Evolutionary conservation across 2,329 filamentous ascomycete genomes (phyloP), one percentile per base, ranked within the genome.

Genomic region (Geoglossum cookeanum): DNA sequence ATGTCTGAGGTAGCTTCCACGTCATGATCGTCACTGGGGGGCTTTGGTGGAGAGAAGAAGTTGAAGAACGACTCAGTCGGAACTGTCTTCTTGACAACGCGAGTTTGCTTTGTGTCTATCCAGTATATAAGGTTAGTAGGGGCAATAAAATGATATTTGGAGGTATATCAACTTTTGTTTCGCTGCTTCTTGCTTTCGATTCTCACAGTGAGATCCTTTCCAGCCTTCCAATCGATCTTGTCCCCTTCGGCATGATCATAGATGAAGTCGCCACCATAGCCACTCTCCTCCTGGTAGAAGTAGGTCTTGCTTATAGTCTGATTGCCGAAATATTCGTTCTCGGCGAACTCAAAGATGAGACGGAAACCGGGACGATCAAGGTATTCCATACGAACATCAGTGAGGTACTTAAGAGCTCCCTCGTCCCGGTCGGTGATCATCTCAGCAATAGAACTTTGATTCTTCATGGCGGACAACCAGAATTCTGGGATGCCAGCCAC

Each of bases 401-500:
- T 84, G 58, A 98, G 78, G 68, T 84, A 78, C 75, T 94, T 94
- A 59, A 98, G 83, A 56, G 90, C 92, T 64, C 81, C 83, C 79
- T 98, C 92, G 69, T 98, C 92, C 63, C 89, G 86, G 66, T 97
- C 92, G 66, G 92, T 98, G 70, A 98, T 96, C 81, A 96, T 95
- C 74, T 98, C 94, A 58, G 91, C 88, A 58, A 98, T 83, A 33
- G 90, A 94, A 66, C 92, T 81, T 71, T 96, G 91, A 78, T 98
- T 98, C 80, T 98, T 98, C 91, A 98, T 97, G 65, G 94, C 91
- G 60, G 91, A 96, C 55, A 98, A 79, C 92, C 92, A 98, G 79
- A 98, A 98, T 74, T 98, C 92, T 61, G 92, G 92, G 61, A 98
- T 96, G 71, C 92, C 92, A 66, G 81, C 77, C 62, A 84, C 73